Base-by-base conservation (phyloP, 164 flowering plant genomes). In the Tinospora cordifolia region DNA sequence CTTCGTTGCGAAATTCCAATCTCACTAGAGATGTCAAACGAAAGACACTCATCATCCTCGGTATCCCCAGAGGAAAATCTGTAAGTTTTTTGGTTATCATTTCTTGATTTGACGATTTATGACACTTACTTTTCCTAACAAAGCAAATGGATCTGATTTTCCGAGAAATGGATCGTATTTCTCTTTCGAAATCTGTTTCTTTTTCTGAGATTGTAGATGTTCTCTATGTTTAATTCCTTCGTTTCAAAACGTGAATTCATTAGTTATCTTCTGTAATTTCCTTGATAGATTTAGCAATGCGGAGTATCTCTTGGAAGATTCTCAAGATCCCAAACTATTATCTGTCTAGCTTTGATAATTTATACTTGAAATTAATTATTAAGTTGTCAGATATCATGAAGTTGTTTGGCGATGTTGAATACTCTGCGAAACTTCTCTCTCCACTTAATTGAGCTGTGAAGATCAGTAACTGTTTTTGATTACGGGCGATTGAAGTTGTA, bases 51-150 rank as follows among this genome's bases (percentile, higher is more conserved):
- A 60, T 71, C 87, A 8, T 41, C 75, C 36, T 40, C 84, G n/a
- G 57, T 84, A 30, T 74, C 86, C 38, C 76, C 81, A 15, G 87
- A 85, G 36, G 80, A 82, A 76, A 74, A 80, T 39, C 36, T 86
- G 88, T 86, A 78, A 73, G 79, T 38, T 64, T 49, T 41, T 34
- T 24, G 24, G 8, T 60, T 46, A 6, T 46, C 5, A n/a, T 41
- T 2, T 22, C 4, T n/a, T 40, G 63, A 8, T 26, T 65, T 25
- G 44, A 4, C 11, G 44, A 4, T 40, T 40, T 40, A n/a, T 40
- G 44, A 40, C 9, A 4, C 9, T 4, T 41, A 0, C 7, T 22
- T 46, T 67, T 66, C 22, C 44, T 39, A 9, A 4, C 44, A 40
- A n/a, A 9, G 10, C 11, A 12, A 22, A 19, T 44, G 14, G 54